A percentile compares a stretch with the other conserved stretches of the same genome.
Conservation (phyloP, 2,329 filamentous ascomycete species). For the Fusarium sp. region DNA sequence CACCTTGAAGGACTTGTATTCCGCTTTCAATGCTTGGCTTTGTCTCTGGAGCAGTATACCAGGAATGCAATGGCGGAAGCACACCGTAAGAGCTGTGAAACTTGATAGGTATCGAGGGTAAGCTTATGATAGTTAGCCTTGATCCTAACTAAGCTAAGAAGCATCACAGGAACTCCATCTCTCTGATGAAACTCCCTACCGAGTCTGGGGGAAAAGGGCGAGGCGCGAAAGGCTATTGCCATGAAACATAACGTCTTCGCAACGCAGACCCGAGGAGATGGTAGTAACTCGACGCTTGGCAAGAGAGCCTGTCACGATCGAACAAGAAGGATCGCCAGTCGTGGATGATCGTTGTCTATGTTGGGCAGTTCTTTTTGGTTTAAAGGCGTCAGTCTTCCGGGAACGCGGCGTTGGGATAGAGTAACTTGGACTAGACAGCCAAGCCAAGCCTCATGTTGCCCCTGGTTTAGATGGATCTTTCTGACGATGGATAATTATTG, state of each 20-base stretch:
- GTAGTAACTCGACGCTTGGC: neutral
- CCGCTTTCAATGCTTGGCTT: neutral
- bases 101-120: neutral
- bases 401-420: slow-evolving; percentile 1
- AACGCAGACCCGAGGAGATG: slow-evolving; percentile 1
- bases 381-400: slow-evolving; percentile 19
- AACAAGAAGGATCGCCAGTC: neutral
- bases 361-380: neutral
- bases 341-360: neutral
- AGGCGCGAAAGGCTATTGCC: slow-evolving; percentile 16
- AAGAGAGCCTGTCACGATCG: neutral
- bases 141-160: neutral
- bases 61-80: neutral
- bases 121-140: neutral
- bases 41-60: neutral
- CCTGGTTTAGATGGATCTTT: neutral
- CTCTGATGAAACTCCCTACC: neutral
- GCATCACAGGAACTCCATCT: neutral
- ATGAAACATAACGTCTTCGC: slow-evolving; percentile 16
- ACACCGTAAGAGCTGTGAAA: neutral
- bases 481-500: neutral
- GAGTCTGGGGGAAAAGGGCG: neutral
- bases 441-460: neutral
- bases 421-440: neutral
- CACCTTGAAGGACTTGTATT: neutral